phyloP scores from a whole-genome alignment of 2,329 filamentous ascomycete species.

The Talaromyces sp. region DNA sequence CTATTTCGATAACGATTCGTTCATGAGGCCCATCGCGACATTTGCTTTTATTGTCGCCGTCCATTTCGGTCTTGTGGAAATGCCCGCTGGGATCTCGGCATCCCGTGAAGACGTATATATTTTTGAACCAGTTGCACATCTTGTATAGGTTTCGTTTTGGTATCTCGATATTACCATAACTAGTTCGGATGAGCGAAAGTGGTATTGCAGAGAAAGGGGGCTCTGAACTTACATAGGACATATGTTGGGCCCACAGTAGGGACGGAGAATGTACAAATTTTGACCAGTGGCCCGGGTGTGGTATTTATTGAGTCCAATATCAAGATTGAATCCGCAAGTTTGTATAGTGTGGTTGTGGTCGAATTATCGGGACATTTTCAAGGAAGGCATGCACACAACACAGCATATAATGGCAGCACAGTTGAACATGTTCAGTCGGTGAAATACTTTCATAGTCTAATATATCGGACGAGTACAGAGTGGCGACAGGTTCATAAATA shows the following conservation, averaged over 20 bases:
- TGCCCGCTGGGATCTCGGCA: slow-evolving; percentile 68
- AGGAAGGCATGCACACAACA: neutral
- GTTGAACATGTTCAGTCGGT: neutral
- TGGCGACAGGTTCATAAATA: slow-evolving; percentile 3
- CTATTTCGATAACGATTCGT: slow-evolving; percentile 68
- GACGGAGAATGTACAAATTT: neutral
- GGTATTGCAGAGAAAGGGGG: neutral
- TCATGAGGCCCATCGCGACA: slow-evolving; percentile 69
- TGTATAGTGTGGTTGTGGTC: neutral
- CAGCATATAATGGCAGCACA: neutral
- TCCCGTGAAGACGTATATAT: slow-evolving; percentile 73
- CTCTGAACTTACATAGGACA: neutral
- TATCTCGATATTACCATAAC: neutral
- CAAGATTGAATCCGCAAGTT: neutral
- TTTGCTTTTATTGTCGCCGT: slow-evolving; percentile 57
- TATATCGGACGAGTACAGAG: neutral
- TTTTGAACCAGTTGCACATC: slow-evolving; percentile 66
- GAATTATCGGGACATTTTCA: slow-evolving; percentile 1
- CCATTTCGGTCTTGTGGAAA: slow-evolving; percentile 68
- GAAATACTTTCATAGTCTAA: neutral
- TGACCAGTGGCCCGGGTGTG: neutral
- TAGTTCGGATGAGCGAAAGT: slow-evolving; percentile 4
- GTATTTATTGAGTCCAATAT: neutral
- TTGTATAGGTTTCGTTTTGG: slow-evolving; percentile 8
- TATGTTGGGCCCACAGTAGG: neutral